These are phyloP conservation scores for Camellia oleifera DNA, from an alignment of 179 eudicot species.

Conservation along the genomic window DNA sequence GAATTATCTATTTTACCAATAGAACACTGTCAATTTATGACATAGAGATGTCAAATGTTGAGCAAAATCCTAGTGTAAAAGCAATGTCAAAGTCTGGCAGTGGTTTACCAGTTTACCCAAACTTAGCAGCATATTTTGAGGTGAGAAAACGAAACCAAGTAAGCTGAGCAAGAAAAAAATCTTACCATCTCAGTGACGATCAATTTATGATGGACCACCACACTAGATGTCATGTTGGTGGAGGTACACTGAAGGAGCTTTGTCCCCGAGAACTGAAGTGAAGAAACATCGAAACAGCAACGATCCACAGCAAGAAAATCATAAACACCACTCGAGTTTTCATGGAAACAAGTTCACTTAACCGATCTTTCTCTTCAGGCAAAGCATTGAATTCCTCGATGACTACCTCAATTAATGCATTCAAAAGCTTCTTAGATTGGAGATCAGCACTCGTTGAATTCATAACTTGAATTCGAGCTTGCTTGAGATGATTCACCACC, in stretches of 20 bases:
- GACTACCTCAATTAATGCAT: constrained; percentile 32
- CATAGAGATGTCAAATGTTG: neutral
- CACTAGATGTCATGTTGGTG: constrained; percentile 47
- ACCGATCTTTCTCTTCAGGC: constrained; percentile 34
- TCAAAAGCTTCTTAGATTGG: constrained; percentile 43
- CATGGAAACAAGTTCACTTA: constrained; percentile 23
- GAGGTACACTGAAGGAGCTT: constrained; percentile 29
- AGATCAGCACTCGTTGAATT: constrained; percentile 32
- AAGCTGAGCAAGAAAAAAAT: neutral
- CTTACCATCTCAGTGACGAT: neutral
- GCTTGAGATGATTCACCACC: constrained; percentile 40
- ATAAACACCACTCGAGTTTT: constrained; percentile 21
- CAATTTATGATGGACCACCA: neutral
- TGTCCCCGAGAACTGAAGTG: constrained; percentile 18
- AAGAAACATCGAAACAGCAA: constrained; percentile 22
- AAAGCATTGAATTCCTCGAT: constrained; percentile 35
- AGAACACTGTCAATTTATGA: neutral
- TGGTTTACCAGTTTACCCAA: neutral
- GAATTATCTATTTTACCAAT: neutral
- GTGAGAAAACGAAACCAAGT: neutral
- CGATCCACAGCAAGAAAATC: constrained; percentile 33
- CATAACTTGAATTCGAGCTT: constrained; percentile 32
- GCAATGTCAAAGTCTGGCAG: neutral
- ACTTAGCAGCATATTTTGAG: neutral
- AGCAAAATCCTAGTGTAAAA: constrained; percentile 1